Percentiles rank a stretch among this genome's conserved stretches.
Evolutionary conservation across 129 eudicot genomes (phyloP).

Genomic region (Dittrichia graveolens): DNA sequence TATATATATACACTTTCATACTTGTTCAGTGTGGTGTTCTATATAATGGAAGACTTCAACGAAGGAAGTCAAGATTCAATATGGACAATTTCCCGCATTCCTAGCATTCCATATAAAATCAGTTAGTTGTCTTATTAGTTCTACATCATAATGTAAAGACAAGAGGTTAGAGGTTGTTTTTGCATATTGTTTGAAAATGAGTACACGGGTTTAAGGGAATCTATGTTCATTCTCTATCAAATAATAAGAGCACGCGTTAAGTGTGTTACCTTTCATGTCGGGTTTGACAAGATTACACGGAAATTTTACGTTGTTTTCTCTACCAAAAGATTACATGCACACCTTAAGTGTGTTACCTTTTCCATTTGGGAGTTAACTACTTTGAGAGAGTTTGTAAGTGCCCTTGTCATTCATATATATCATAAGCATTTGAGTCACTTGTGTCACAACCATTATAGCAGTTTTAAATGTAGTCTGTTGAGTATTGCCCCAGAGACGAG

Average conservation of each 20-base stretch:
- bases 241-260: slow-evolving; percentile 17
- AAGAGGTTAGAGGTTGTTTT: too few relatives aligned
- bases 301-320: slow-evolving; percentile 10
- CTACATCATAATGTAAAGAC: too few relatives aligned
- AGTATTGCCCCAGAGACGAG: background rate
- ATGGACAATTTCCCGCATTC: too few relatives aligned
- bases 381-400: background rate
- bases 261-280: background rate
- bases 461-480: background rate
- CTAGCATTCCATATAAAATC: too few relatives aligned
- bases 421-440: background rate
- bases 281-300: slow-evolving; percentile 22
- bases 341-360: background rate
- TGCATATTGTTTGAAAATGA: too few relatives aligned
- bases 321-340: slow-evolving; percentile 10
- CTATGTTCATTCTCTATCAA: background rate
- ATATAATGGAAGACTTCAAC: too few relatives aligned
- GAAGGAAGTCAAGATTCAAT: too few relatives aligned
- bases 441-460: background rate
- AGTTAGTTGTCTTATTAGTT: too few relatives aligned
- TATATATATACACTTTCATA: too few relatives aligned
- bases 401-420: slow-evolving; percentile 14
- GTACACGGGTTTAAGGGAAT: background rate
- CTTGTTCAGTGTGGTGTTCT: too few relatives aligned
- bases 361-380: background rate